Percentiles rank a stretch among this genome's conserved stretches.
Evolutionary conservation across 345 rosid species (phyloP).

Genomic region (Murraya koenigii): DNA sequence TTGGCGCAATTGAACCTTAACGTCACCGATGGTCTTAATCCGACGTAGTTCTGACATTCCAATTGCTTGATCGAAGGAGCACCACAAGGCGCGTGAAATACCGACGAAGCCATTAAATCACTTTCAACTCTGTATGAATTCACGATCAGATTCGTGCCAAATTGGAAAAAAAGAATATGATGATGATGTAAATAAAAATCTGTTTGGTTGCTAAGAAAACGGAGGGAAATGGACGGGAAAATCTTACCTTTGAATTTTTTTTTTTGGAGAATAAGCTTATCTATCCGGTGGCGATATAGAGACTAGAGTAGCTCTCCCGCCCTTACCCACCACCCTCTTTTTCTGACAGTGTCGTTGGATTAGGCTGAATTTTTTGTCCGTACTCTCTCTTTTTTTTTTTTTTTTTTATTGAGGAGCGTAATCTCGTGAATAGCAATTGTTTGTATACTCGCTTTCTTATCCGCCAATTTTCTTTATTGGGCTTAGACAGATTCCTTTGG

Average conservation of each 20-base stretch:
- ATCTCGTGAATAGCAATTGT: background rate
- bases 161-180: background rate
- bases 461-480: background rate
- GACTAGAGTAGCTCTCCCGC: background rate
- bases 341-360: background rate
- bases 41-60: slow-evolving; percentile 17
- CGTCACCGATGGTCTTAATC: slow-evolving; percentile 12
- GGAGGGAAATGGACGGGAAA: background rate
- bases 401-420: too few species aligned
- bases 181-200: too few species aligned
- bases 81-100: slow-evolving; percentile 13
- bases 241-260: slow-evolving; percentile 7
- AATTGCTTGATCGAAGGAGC: slow-evolving; percentile 18
- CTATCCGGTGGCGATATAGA: background rate
- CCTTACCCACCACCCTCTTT: too few species aligned
- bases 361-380: background rate
- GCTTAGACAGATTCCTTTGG: background rate
- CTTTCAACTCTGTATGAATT: background rate
- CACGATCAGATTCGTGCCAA: background rate
- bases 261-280: slow-evolving; percentile 8
- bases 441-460: background rate
- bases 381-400: too few species aligned
- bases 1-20: background rate
- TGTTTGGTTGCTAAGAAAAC: background rate
- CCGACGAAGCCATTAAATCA: slow-evolving; percentile 23